Evolutionary conservation across 208 protist genomes (phyloP), one percentile per base, ranked within the genome.

Genomic region (Leishmania gerbilli): DNA sequence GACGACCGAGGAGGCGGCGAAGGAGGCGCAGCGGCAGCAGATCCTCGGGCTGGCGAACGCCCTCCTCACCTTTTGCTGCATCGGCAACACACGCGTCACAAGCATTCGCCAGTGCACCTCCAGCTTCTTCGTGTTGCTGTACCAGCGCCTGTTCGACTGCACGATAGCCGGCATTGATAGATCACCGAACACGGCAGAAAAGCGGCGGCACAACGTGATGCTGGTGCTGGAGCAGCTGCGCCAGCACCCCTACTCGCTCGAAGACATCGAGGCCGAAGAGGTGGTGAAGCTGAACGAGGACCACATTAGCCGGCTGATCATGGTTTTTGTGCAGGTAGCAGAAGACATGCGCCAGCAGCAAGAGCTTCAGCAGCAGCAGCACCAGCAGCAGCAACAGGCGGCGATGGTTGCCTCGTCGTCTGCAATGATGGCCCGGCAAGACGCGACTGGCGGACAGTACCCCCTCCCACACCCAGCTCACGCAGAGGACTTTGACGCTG

Each of bases 61-160:
- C 11, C 85, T 97, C 3, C 80, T 95, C 2, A 76, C 62, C 3
- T 93, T 92, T 79, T 95, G 89, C 65, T 87, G 81, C 24, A 95
- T 94, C 77, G 62, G 85, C 40, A 93, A 90, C 75, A 69, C 37
- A 19, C 58, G 60, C 11, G 90, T 97, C 42, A 93, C 86, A 0
- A 92, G 87, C 55, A 87, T 97, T 40, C 89, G 91, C 45, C 91
- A 97, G 78, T 97, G 94, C 84, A 94, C 94, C 37, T 96, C 92
- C 31, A 95, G 92, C 76, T 90, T 97, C 56, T 97, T 97, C 76
- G 94, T 97, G 34, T 55, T 97, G 34, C 87, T 97, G 13, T 97
- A 93, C 72, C 90, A 97, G 79, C 92, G 94, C 2, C 79, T 97
- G 31, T 97, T 95, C 69, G 88, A 91, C 83, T 91, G 88, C 74